phyloP scores from a whole-genome alignment of 768 basidiomycete genomes.

The Termitomyces sp. region DNA sequence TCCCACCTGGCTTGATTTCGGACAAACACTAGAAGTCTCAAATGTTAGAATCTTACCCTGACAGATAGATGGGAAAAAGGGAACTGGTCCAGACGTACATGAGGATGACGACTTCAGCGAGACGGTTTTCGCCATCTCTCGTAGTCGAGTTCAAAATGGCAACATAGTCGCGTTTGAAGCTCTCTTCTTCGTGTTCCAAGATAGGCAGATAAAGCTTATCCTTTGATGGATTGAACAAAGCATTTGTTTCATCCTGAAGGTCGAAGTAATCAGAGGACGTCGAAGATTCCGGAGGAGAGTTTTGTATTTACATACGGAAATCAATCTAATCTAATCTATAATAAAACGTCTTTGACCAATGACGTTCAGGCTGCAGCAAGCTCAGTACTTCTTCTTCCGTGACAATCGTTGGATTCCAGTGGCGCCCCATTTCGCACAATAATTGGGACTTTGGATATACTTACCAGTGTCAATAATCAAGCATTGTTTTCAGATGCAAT shows the following conservation, averaged over 20 bases:
- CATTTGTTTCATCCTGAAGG: background rate
- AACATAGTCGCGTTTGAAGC: background rate
- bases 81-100: background rate
- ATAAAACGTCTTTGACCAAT: too few species aligned
- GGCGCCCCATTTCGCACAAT: too few species aligned
- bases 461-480: too few species aligned
- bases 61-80: background rate
- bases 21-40: background rate
- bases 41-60: background rate
- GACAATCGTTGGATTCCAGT: too few species aligned
- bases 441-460: too few species aligned
- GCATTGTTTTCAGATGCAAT: too few species aligned
- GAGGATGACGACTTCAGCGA: background rate
- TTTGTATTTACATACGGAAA: too few species aligned
- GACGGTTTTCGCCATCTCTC: background rate
- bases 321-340: background rate
- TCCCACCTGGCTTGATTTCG: background rate
- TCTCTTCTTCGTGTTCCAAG: background rate
- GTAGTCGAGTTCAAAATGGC: background rate
- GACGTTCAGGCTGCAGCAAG: too few species aligned
- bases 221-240: background rate
- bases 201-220: background rate
- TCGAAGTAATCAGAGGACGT: slow-evolving; percentile 1
- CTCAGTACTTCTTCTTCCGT: too few species aligned
- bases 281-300: background rate